Conservation (phyloP, 345 rosid species). For the Trapa bicornis region DNA sequence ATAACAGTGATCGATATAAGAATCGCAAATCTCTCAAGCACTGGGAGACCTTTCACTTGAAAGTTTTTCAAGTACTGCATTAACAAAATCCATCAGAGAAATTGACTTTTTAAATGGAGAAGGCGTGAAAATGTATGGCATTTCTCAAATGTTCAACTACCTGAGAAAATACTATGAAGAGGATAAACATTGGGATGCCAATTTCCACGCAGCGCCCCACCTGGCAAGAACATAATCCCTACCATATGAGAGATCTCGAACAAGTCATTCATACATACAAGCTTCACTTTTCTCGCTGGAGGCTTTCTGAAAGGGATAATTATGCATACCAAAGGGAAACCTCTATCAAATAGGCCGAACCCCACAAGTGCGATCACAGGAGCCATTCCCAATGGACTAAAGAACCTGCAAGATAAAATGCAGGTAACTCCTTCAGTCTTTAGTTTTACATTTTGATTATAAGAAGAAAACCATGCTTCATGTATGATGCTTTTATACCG, state of each 20-base stretch:
- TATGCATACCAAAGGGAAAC: slow-evolving; percentile 82
- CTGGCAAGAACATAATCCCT: slow-evolving; percentile 17
- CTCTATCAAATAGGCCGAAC: slow-evolving; percentile 92
- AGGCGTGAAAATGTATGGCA: too few species aligned
- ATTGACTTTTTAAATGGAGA: background rate
- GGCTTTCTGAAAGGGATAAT: background rate
- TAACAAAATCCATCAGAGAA: slow-evolving; percentile 6
- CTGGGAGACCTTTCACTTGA: slow-evolving; percentile 45
- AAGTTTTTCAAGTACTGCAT: slow-evolving; percentile 80
- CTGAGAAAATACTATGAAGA: slow-evolving; percentile 78
- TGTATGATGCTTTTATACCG: slow-evolving; percentile 29
- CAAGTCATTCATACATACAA: background rate
- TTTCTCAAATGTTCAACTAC: slow-evolving; percentile 14
- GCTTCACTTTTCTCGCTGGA: background rate
- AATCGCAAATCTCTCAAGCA: slow-evolving; percentile 81
- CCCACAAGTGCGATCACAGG: slow-evolving; percentile 88
- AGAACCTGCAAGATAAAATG: slow-evolving; percentile 49
- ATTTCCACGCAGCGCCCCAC: slow-evolving; percentile 82
- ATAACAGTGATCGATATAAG: slow-evolving; percentile 58
- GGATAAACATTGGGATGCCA: slow-evolving; percentile 83
- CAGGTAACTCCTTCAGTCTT: background rate
- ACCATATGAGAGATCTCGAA: background rate
- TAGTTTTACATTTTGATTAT: background rate
- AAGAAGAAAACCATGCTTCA: background rate
- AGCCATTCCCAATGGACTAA: slow-evolving; percentile 96